A percentile compares a stretch with the other conserved stretches of the same genome.
These are phyloP conservation scores for Penicillium oxalicum DNA, from an alignment of 2,329 filamentous ascomycete genomes.

Conservation along the genomic window DNA sequence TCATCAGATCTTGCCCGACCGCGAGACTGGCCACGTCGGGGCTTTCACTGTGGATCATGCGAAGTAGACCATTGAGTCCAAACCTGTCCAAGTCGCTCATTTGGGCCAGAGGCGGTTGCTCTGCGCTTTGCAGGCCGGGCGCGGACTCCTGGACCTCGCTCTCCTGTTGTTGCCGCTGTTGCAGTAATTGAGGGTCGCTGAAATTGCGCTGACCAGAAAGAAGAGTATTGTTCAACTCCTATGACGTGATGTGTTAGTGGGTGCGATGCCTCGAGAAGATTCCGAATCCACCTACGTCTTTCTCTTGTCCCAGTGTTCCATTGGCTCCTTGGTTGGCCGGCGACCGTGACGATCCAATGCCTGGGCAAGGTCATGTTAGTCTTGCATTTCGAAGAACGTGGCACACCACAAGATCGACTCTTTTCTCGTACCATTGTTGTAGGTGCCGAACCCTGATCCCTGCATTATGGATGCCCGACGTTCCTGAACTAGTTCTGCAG, in stretches of 20 bases:
- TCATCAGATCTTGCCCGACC: constrained; percentile 59
- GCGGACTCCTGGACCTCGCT: constrained; percentile 33
- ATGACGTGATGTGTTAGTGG: constrained; percentile 7
- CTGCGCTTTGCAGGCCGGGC: constrained; percentile 28
- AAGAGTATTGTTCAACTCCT: constrained; percentile 35
- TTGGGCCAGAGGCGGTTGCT: constrained; percentile 44
- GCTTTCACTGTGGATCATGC: constrained; percentile 51
- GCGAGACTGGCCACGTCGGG: constrained; percentile 50
- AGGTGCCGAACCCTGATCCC: constrained; percentile 41
- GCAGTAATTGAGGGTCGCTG: constrained; percentile 30
- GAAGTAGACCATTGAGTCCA: constrained; percentile 54
- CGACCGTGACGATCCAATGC: constrained; percentile 36
- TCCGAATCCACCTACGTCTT: constrained; percentile 26
- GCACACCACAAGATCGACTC: constrained; percentile 26
- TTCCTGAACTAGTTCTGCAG: constrained; percentile 48
- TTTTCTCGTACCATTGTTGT: constrained; percentile 31
- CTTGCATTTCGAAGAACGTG: constrained; percentile 1
- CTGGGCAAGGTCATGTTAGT: constrained; percentile 21
- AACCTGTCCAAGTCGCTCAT: constrained; percentile 57
- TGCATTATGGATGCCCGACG: constrained; percentile 48
- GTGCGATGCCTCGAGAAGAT: constrained; percentile 11
- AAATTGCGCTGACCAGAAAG: constrained; percentile 30
- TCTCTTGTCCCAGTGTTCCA: constrained; percentile 39
- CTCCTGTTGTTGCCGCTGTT: constrained; percentile 31
- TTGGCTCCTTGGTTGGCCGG: constrained; percentile 40